These are phyloP conservation scores for Decorospora gaudefroyi DNA, from an alignment of 2,329 filamentous ascomycete genomes.

Conservation along the genomic window DNA sequence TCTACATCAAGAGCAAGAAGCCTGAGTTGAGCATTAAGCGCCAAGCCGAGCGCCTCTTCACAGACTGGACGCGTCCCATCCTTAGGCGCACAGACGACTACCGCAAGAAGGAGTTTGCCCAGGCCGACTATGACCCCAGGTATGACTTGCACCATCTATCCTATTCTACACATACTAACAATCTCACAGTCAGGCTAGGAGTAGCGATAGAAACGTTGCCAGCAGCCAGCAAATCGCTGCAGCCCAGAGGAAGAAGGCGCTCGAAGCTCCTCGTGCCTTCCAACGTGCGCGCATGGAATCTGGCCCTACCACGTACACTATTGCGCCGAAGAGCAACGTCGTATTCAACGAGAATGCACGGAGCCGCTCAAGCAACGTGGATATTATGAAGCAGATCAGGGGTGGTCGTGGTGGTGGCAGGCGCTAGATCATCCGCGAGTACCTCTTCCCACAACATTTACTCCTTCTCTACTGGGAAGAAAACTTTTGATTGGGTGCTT, in stretches of 20 bases:
- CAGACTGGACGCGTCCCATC: conserved; percentile 94
- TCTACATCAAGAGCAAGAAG: conserved; percentile 94
- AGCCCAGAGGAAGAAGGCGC: conserved; percentile 52
- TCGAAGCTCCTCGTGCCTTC: conserved; percentile 58
- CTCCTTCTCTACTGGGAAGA: neutral
- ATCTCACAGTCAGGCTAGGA: conserved; percentile 19
- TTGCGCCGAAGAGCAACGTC: conserved; percentile 64
- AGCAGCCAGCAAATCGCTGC: conserved; percentile 44
- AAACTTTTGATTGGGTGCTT: too few relatives aligned
- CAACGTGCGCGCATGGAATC: conserved; percentile 64
- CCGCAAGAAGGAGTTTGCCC: conserved; percentile 76
- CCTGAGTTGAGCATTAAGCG: conserved; percentile 88
- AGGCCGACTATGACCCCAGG: conserved; percentile 64
- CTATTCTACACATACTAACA: conserved; percentile 20
- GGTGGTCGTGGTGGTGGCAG: conserved; percentile 33
- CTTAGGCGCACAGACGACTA: conserved; percentile 93
- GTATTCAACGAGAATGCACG: conserved; percentile 39
- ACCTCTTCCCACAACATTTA: neutral
- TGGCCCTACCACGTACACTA: conserved; percentile 64
- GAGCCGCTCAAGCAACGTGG: conserved; percentile 32
- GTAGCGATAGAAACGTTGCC: conserved; percentile 20
- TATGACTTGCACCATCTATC: conserved; percentile 34
- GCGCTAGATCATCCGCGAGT: conserved; percentile 19
- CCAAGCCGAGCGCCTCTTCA: conserved; percentile 87
- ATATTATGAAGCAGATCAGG: conserved; percentile 41